phyloP scores from a whole-genome alignment of 2,329 filamentous ascomycete species.

The Fusarium camptoceras region DNA sequence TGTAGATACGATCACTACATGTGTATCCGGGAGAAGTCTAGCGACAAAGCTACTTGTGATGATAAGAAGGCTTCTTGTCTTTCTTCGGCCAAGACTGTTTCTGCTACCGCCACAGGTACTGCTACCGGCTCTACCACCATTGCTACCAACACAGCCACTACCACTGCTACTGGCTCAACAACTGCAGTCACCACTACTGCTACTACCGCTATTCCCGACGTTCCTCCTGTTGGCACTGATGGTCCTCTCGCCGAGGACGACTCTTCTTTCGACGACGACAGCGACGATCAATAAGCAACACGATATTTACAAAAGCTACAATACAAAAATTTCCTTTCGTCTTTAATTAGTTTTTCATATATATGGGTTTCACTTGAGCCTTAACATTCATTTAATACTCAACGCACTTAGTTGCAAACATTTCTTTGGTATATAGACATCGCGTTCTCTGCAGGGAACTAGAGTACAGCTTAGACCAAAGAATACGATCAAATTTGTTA shows the following conservation, averaged over 20 bases:
- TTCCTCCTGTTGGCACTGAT: neutral
- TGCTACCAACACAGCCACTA: neutral
- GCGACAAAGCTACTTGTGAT: neutral
- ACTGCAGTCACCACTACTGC: neutral
- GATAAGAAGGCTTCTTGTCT: neutral
- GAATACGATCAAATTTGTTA: neutral
- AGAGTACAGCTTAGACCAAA: constrained; percentile 3
- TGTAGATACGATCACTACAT: neutral
- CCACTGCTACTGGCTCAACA: neutral
- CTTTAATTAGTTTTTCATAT: neutral
- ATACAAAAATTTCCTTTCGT: neutral
- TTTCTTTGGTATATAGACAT: neutral
- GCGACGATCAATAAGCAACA: neutral
- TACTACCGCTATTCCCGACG: neutral
- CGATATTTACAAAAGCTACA: neutral
- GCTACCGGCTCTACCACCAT: neutral
- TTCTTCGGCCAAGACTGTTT: neutral
- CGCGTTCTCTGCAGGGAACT: neutral
- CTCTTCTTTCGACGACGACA: neutral
- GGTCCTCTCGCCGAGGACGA: neutral
- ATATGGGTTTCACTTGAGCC: too few relatives aligned
- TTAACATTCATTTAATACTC: neutral
- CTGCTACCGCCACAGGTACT: neutral
- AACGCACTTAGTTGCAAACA: neutral
- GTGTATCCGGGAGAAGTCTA: neutral